These are phyloP conservation scores for Batrachochytrium dendrobatidis DNA, from an alignment of 371 early-diverging fungal species.

Conservation along the genomic window DNA sequence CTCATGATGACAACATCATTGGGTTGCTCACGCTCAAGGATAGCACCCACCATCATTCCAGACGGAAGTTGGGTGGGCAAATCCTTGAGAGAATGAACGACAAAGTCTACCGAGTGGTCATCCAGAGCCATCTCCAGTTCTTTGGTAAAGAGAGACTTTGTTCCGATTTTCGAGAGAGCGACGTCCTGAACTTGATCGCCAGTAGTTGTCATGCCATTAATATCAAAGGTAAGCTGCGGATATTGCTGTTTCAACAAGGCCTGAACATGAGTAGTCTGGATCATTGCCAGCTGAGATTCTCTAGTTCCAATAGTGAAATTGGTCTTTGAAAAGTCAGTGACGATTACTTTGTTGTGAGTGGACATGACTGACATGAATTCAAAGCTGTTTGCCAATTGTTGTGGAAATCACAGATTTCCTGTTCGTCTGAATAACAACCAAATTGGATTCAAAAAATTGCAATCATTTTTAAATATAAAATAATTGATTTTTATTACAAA, in stretches of 20 bases:
- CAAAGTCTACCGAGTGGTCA: conserved; percentile 67
- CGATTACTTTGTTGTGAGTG: no score
- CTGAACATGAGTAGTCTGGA: conserved; percentile 76
- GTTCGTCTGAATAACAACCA: no score
- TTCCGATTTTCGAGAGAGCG: conserved; percentile 87
- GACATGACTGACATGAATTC: no score
- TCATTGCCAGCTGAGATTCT: conserved; percentile 84
- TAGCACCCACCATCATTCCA: conserved; percentile 78
- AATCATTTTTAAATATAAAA: no score
- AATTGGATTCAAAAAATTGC: no score
- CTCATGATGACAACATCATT: conserved; percentile 79
- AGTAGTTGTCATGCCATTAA: conserved; percentile 73
- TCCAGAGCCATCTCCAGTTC: conserved; percentile 81
- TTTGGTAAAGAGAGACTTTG: conserved; percentile 89
- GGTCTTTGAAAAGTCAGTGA: no score
- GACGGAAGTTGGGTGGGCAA: conserved; percentile 81
- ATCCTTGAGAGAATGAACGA: conserved; percentile 94
- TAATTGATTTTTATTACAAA: no score
- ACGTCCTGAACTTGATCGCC: conserved; percentile 77
- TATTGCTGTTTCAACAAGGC: conserved; percentile 43
- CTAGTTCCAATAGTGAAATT: conserved; percentile 64
- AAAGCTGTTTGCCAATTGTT: no score
- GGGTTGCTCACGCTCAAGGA: conserved; percentile 79
- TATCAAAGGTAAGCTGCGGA: conserved; percentile 46
- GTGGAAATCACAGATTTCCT: no score